A percentile compares a stretch with the other conserved stretches of the same genome.
Conservation (phyloP, 306 rosid species). For the Myrica gale region DNA sequence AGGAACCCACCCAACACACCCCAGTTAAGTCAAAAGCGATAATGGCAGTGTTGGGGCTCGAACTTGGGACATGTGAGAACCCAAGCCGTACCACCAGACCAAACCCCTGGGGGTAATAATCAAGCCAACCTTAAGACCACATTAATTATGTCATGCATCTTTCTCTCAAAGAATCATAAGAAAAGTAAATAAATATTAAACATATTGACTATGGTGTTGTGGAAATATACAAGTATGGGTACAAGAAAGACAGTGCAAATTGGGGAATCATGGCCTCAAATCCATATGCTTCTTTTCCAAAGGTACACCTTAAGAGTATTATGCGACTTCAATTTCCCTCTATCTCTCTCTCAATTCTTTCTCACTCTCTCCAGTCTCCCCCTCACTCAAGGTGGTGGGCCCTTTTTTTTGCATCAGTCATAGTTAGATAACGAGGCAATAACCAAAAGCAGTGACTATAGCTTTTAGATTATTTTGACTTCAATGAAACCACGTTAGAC, state of each 20-base stretch:
- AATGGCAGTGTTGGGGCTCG: no score
- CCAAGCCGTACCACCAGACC: no score
- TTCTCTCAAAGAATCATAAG: not conserved
- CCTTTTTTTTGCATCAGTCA: not conserved
- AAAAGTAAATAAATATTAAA: not conserved
- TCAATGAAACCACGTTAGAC: not conserved
- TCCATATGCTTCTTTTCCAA: not conserved
- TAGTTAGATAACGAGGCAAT: not conserved
- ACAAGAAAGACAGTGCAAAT: not conserved
- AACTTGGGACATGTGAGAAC: no score
- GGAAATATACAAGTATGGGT: not conserved
- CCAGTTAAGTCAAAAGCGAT: no score
- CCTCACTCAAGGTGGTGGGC: not conserved
- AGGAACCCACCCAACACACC: no score
- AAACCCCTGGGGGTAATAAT: no score
- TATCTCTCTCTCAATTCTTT: no score
- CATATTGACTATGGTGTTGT: not conserved
- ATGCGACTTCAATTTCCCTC: not conserved
- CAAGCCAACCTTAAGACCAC: slow-evolving; percentile 6
- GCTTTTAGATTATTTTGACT: not conserved
- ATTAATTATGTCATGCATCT: slow-evolving; percentile 3
- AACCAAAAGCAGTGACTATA: not conserved
- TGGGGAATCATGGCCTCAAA: not conserved
- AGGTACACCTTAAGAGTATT: not conserved
- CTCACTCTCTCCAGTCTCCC: not conserved